Evolutionary conservation across 148 eudicot species (phyloP).

Genomic region (Cornus controversa): DNA sequence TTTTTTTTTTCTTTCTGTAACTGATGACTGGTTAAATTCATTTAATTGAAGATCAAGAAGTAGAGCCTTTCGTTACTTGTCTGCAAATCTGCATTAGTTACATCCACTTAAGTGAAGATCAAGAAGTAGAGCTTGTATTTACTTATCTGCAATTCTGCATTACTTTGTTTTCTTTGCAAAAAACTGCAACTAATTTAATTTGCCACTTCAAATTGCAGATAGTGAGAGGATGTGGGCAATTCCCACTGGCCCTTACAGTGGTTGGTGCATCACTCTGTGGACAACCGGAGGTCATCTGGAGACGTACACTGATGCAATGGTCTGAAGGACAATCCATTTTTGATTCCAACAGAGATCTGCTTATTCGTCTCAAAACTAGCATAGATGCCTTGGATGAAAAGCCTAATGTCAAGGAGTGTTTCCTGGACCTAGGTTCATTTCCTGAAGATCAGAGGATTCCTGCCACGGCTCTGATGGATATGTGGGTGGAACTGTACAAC

Average conservation of each 20-base stretch:
- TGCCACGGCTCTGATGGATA: slow-evolving; percentile 22
- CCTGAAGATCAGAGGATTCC: slow-evolving; percentile 36
- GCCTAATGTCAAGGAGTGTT: slow-evolving; percentile 15
- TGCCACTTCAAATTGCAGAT: slow-evolving; percentile 15
- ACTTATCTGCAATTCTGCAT: not conserved
- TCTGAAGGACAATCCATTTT: slow-evolving; percentile 18
- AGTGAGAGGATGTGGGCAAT: slow-evolving; percentile 22
- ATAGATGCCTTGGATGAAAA: slow-evolving; percentile 19
- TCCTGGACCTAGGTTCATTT: slow-evolving; percentile 30
- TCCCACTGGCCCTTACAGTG: slow-evolving; percentile 26
- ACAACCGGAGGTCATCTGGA: slow-evolving; percentile 16
- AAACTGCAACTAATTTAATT: not conserved
- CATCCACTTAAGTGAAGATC: not conserved
- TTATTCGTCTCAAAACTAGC: slow-evolving; percentile 21
- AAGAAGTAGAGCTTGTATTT: not conserved
- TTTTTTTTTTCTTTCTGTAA: too few species aligned
- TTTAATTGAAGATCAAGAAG: not conserved
- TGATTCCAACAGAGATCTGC: slow-evolving; percentile 11
- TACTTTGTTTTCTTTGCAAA: not conserved
- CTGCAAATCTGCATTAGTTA: not conserved
- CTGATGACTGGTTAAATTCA: too few species aligned
- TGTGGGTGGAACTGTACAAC: slow-evolving; percentile 32
- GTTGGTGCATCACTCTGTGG: slow-evolving; percentile 25
- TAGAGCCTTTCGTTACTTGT: not conserved
- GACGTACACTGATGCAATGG: slow-evolving; percentile 15